Evolutionary conservation across 176 grass and related monocot species (phyloP), one percentile per base, ranked within the genome.

Genomic region (Neostapfia colusana): DNA sequence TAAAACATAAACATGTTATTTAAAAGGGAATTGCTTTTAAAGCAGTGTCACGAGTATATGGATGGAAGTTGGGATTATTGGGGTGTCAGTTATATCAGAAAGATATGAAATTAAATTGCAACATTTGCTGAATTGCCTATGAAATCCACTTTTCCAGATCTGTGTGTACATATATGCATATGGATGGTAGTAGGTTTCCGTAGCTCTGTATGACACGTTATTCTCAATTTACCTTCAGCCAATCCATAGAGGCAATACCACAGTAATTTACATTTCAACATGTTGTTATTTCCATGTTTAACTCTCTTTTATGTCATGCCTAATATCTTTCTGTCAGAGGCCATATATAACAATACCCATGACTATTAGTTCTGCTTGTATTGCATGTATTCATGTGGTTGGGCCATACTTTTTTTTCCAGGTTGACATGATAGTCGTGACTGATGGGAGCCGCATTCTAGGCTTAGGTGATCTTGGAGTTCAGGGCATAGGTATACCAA

Each of bases 401-500:
- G 71, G 28, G 31, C 1, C 15, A 74, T 70, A 16, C 67, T 75
- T 55, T 39, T 63, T 88, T 58, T 58, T 26, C n/a, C 88, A 90
- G 91, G 91, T 93, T 69, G 91, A 93, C 82, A 93, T 93, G 91
- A 90, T 98, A 65, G 95, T 98, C 49, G 85, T 98, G 72, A 98
- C 95, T 26, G 95, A 98, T 75, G 95, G 95, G 38, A 94, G 91
- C 79, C 89, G 85, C 26, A 98, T 98, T 90, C 88, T 98, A 72
- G 95, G 95, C 43, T 86, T 98, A 65, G 95, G 95, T 70, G 91
- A 98, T 78, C 95, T 94, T 92, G 95, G 95, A 71, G 95, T 98
- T 88, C 95, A 98, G 68, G 95, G 95, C 48, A 98, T 98, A 61
- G 95, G 95, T 26, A 98, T 98, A 84, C 95, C 95, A 11, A 98